Conservation (phyloP, 257 asterid genomes). For the Nicotiana sylvestris region DNA sequence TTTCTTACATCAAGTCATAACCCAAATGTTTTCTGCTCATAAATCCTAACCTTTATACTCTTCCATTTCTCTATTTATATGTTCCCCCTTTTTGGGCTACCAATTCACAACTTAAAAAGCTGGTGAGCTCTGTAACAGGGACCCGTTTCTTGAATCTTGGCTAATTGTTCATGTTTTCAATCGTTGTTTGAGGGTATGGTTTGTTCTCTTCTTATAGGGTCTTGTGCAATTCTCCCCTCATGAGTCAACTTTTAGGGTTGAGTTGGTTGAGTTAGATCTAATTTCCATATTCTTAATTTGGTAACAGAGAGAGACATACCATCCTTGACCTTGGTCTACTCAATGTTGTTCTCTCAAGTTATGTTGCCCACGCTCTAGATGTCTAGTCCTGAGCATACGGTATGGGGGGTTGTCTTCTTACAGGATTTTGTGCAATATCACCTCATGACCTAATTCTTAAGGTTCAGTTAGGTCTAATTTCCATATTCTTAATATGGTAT, state of each 20-base stretch:
- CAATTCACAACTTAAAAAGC: background rate
- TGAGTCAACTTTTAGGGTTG: background rate
- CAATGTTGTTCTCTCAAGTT: background rate
- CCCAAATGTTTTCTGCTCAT: background rate
- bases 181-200: background rate
- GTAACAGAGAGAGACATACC: background rate
- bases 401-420: no score
- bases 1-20: background rate
- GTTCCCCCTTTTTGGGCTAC: background rate
- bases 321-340: background rate
- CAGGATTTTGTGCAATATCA: no score
- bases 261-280: background rate
- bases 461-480: no score
- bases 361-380: background rate
- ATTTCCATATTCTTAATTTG: background rate
- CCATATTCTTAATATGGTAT: no score
- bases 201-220: background rate
- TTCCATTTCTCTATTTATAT: background rate
- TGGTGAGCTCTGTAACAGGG: background rate
- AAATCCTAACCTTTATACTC: background rate
- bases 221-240: background rate
- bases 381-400: background rate
- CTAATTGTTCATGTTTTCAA: background rate
- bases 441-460: no score
- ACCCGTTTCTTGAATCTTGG: background rate